A percentile compares a stretch with the other conserved stretches of the same genome.
phyloP scores from a whole-genome alignment of 2,329 filamentous ascomycete species.

The Claviceps sp. region DNA sequence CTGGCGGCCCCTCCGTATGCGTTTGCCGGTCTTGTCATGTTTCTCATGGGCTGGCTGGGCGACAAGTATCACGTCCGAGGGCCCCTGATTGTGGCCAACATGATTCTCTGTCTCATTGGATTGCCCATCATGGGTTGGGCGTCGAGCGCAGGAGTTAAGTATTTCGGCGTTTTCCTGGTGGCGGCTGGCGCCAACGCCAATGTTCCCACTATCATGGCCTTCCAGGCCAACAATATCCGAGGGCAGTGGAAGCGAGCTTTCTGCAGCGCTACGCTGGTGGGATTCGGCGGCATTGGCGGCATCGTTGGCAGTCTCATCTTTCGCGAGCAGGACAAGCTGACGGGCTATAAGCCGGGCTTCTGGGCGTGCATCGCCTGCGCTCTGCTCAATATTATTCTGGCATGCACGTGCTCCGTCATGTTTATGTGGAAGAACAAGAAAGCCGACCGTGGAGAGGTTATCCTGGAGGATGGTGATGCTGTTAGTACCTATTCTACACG shows the following conservation, averaged over 20 bases:
- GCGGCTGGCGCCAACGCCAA: conserved; percentile 68
- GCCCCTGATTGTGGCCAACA: conserved; percentile 52
- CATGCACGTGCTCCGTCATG: conserved; percentile 24
- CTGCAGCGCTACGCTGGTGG: conserved; percentile 61
- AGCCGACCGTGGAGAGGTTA: conserved; percentile 39
- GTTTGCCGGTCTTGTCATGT: conserved; percentile 52
- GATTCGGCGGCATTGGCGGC: conserved; percentile 64
- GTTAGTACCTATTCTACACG: conserved; percentile 18
- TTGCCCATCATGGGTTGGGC: conserved; percentile 61
- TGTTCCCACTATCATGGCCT: conserved; percentile 60
- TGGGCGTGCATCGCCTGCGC: conserved; percentile 40
- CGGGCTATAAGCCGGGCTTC: conserved; percentile 40
- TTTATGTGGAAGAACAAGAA: conserved; percentile 32
- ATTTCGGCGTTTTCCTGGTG: conserved; percentile 64
- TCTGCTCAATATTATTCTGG: conserved; percentile 32
- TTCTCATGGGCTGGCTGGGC: conserved; percentile 43
- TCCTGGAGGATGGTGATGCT: conserved; percentile 32
- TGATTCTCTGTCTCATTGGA: conserved; percentile 52
- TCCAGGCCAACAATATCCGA: conserved; percentile 78
- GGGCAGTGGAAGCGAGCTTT: conserved; percentile 84
- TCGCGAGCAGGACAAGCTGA: conserved; percentile 37
- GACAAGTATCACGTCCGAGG: conserved; percentile 56
- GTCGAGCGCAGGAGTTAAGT: conserved; percentile 40
- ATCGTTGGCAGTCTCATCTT: conserved; percentile 67
- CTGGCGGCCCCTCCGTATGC: conserved; percentile 58